Evolutionary conservation across 2,329 filamentous ascomycete species (phyloP), one percentile per base, ranked within the genome.

Genomic region (Trichophyton schoenleinii): DNA sequence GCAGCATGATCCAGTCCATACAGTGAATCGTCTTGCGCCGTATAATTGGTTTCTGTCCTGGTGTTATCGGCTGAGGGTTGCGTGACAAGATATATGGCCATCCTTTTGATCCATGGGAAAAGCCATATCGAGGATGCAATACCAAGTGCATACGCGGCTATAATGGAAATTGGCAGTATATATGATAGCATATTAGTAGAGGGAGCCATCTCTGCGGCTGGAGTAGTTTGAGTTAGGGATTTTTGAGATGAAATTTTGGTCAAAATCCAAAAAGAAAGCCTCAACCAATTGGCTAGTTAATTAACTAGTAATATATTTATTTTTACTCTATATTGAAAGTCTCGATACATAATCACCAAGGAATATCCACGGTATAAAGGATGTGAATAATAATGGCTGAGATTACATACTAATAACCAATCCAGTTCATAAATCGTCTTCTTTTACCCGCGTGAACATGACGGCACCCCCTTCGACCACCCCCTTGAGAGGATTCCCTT

Each of bases 1-100:
- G 80, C 77, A 64, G 80, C 82, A 73, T 84, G 82, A 18, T 80
- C 78, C 5, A 83, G 70, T 0, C 78, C 77, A 64, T 83, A 83
- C 13, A 72, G 53, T 20, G 53, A 57, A 5, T 38, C 41, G 5
- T 59, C 42, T 36, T 5, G 57, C 9, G 57, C 11, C 5, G n/a
- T 41, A 41, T 18, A 28, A 13, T 25, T 41, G 2, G 18, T 13
- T 31, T 41, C 9, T 18, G n/a, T 38, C 9, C 18, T 15, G 22
- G 38, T 20, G n/a, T 31, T n/a, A n/a, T 15, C n/a, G 57, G 5
- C 3, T 34, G 38, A 28, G 38, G n/a, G 25, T 11, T 48, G 18
- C n/a, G 55, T 42, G 25, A 58, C 20, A 41, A 58, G 41, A 44
- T 42, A 48, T 28, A 59, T 31, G 8, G 28, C 13, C 9, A 25